A percentile compares a stretch with the other conserved stretches of the same genome.
Conservation (phyloP, 2,329 filamentous ascomycete species). For the Teratosphaeria viscida region DNA sequence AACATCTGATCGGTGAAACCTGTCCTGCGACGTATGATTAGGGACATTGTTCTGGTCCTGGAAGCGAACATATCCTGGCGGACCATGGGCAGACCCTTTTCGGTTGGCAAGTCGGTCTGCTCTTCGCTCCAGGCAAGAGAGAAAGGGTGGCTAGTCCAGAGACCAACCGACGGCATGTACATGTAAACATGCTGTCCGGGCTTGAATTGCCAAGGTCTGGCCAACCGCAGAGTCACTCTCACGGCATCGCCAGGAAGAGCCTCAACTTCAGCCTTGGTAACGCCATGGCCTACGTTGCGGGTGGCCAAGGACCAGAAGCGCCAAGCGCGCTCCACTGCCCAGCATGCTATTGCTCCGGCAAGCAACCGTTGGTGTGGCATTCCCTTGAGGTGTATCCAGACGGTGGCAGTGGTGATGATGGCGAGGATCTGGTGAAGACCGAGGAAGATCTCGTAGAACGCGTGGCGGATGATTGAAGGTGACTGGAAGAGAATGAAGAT, state of each 20-base stretch:
- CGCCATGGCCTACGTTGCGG: conserved; percentile 55
- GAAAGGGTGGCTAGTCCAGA: conserved; percentile 70
- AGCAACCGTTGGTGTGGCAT: conserved; percentile 53
- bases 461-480: conserved; percentile 60
- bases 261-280: conserved; percentile 60
- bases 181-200: conserved; percentile 72
- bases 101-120: conserved; percentile 26
- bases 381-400: conserved; percentile 55
- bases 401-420: conserved; percentile 47
- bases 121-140: conserved; percentile 70
- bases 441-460: conserved; percentile 72
- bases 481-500: conserved; percentile 57
- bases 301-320: conserved; percentile 53
- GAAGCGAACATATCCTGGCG: conserved; percentile 42
- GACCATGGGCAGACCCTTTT: conserved; percentile 39
- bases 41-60: conserved; percentile 52
- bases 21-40: conserved; percentile 77
- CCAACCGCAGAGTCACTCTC: conserved; percentile 62
- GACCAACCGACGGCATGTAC: conserved; percentile 62
- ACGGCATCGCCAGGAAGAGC: conserved; percentile 66
- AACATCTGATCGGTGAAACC: conserved; percentile 80
- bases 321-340: conserved; percentile 52
- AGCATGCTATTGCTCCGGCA: conserved; percentile 54
- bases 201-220: conserved; percentile 64
- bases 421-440: conserved; percentile 58